phyloP scores from a whole-genome alignment of 1,284 basidiomycete species.

The Tilletiopsis washingtonensis region DNA sequence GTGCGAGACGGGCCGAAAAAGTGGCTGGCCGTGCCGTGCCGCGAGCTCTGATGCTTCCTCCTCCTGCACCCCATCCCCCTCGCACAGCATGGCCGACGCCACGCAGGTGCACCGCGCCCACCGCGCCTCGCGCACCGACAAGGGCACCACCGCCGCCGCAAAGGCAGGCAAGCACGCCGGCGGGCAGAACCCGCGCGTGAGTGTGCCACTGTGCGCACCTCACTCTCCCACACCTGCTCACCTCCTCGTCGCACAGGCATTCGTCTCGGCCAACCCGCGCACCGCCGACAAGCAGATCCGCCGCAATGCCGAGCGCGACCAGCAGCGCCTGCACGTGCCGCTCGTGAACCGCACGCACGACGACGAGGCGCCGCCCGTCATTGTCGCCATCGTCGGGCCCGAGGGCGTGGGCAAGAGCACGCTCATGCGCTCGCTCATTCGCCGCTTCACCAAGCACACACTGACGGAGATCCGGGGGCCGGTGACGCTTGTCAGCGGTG shows the following conservation, averaged over 20 bases:
- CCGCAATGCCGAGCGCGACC: slow-evolving; percentile 84
- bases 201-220: slow-evolving; percentile 18
- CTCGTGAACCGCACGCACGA: slow-evolving; percentile 80
- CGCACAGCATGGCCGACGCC: too few species aligned
- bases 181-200: slow-evolving; percentile 85
- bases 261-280: slow-evolving; percentile 59
- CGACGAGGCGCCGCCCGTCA: slow-evolving; percentile 82
- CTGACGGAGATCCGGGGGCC: slow-evolving; percentile 84
- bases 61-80: too few species aligned
- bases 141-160: not conserved
- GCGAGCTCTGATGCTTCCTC: too few species aligned
- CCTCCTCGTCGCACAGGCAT: slow-evolving; percentile 52
- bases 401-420: slow-evolving; percentile 95
- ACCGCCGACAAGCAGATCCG: slow-evolving; percentile 68
- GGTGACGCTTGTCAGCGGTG: slow-evolving; percentile 75
- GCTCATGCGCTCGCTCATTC: slow-evolving; percentile 80
- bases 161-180: slow-evolving; percentile 32
- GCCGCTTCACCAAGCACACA: slow-evolving; percentile 89
- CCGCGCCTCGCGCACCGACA: not conserved
- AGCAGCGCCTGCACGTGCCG: slow-evolving; percentile 90
- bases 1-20: too few species aligned
- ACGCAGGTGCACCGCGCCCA: not conserved
- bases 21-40: too few species aligned
- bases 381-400: slow-evolving; percentile 94
- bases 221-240: not conserved